phyloP scores from a whole-genome alignment of 2,329 filamentous ascomycete species.

The Aspergillus cejpii region DNA sequence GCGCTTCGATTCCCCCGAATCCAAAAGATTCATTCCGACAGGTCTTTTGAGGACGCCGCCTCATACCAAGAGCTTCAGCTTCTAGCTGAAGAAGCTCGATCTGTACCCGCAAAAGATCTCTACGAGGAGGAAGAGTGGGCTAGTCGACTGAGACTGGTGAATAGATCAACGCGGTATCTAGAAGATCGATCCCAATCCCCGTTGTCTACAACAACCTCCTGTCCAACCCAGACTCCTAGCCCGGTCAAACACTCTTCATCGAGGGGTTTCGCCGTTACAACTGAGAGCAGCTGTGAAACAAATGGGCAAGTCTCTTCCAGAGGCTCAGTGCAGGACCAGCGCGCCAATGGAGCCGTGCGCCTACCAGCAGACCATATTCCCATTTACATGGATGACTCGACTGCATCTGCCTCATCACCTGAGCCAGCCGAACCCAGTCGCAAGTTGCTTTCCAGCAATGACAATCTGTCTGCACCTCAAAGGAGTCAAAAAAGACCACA shows the following conservation, averaged over 20 bases:
- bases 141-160: slow-evolving; percentile 51
- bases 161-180: slow-evolving; percentile 30
- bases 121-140: slow-evolving; percentile 59
- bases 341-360: background rate
- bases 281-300: background rate
- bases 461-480: slow-evolving; percentile 18
- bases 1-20: slow-evolving; percentile 70
- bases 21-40: slow-evolving; percentile 69
- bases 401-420: background rate
- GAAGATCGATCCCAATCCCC: slow-evolving; percentile 21
- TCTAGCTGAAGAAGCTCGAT: slow-evolving; percentile 54
- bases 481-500: slow-evolving; percentile 8
- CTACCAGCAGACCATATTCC: slow-evolving; percentile 6
- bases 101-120: slow-evolving; percentile 47
- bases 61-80: slow-evolving; percentile 64
- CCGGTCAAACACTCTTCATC: background rate
- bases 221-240: slow-evolving; percentile 5
- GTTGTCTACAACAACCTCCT: slow-evolving; percentile 16
- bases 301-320: background rate
- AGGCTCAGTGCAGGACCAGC: background rate
- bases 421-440: background rate
- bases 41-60: slow-evolving; percentile 61
- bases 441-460: slow-evolving; percentile 16
- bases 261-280: background rate
- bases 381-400: slow-evolving; percentile 19